Percentiles rank a stretch among this genome's conserved stretches.
Evolutionary conservation across 2,329 filamentous ascomycete genomes (phyloP).

Genomic region (Stromatinia cepivora): DNA sequence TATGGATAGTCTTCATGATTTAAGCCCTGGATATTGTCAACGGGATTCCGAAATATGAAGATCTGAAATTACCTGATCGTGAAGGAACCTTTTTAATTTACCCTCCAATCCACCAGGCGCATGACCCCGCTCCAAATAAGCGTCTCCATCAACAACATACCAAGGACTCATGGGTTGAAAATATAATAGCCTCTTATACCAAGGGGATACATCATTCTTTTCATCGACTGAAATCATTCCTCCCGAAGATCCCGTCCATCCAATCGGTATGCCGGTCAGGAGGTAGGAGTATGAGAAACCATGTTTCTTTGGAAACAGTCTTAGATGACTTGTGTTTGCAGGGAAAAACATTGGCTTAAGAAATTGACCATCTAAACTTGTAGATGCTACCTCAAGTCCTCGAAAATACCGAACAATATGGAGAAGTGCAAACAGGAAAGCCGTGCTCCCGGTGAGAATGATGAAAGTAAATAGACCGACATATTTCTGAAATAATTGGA

Average conservation of each 20-base stretch:
- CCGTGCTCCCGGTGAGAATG: constrained; percentile 3
- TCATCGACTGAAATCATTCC: constrained; percentile 55
- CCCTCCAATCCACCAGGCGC: constrained; percentile 55
- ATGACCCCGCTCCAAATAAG: constrained; percentile 60
- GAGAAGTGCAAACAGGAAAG: constrained; percentile 25
- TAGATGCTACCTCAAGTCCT: constrained; percentile 24
- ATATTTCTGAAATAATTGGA: constrained; percentile 16
- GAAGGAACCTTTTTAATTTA: constrained; percentile 63
- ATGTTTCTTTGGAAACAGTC: constrained; percentile 67
- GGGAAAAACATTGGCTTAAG: constrained; percentile 59
- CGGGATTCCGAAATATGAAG: neutral
- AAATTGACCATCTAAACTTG: constrained; percentile 21
- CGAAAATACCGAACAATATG: constrained; percentile 32
- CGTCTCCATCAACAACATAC: constrained; percentile 59
- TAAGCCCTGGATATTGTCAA: constrained; percentile 50
- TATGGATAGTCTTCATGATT: constrained; percentile 61
- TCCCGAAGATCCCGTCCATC: constrained; percentile 56
- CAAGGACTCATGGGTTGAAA: constrained; percentile 40
- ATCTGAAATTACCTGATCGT: constrained; percentile 49
- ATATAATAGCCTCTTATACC: constrained; percentile 39
- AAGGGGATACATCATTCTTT: constrained; percentile 32
- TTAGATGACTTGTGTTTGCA: constrained; percentile 62
- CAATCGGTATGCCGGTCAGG: constrained; percentile 65
- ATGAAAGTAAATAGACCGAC: constrained; percentile 26
- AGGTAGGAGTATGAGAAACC: constrained; percentile 72